These are phyloP conservation scores for Calonectria hawksworthii DNA, from an alignment of 2,329 filamentous ascomycete genomes.

Conservation along the genomic window DNA sequence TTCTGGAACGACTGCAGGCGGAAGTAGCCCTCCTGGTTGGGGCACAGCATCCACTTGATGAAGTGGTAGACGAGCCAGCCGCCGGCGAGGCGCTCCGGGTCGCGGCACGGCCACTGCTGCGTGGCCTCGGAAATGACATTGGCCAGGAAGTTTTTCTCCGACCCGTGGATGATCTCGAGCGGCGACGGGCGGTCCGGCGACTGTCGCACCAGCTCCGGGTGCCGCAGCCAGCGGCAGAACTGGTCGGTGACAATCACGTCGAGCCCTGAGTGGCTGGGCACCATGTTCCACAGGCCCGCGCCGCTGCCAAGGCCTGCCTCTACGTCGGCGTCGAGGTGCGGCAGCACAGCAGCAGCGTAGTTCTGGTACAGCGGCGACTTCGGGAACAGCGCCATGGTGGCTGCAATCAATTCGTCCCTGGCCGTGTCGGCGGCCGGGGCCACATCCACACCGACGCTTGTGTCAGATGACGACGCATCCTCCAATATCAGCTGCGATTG, in stretches of 20 bases:
- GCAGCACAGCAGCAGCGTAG: neutral
- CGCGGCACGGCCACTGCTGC: neutral
- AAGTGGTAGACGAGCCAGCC: neutral
- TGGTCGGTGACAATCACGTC: neutral
- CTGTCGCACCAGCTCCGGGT: neutral
- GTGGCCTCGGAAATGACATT: slow-evolving; percentile 1
- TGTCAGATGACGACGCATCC: neutral
- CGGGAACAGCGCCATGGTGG: neutral
- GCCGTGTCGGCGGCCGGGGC: neutral
- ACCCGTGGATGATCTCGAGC: neutral
- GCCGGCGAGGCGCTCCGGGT: neutral
- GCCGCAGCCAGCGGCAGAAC: neutral
- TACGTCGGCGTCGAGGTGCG: neutral
- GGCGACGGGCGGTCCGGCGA: neutral
- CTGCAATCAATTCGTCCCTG: neutral
- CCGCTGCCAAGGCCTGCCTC: neutral
- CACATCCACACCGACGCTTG: neutral
- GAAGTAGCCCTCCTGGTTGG: neutral
- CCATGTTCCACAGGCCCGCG: neutral
- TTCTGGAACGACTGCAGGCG: neutral
- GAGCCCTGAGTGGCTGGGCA: neutral
- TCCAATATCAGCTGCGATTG: neutral
- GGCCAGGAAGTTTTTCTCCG: slow-evolving; percentile 1
- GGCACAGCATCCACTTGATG: slow-evolving; percentile 5
- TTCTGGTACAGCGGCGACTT: neutral